phyloP scores from a whole-genome alignment of 2,329 filamentous ascomycete species.

The Dothideomycetidae sp. region DNA sequence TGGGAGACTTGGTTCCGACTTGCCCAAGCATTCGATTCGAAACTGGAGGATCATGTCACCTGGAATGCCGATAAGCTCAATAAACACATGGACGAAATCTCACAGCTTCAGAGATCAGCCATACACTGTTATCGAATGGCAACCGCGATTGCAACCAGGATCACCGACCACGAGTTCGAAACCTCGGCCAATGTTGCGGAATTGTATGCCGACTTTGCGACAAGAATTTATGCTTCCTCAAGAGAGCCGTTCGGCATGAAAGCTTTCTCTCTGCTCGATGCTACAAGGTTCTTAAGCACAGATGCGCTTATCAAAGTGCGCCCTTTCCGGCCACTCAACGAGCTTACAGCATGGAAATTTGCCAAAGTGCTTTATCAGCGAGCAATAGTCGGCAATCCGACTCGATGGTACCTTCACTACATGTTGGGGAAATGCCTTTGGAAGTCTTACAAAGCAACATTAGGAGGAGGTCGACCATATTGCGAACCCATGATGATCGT shows the following conservation, averaged over 20 bases:
- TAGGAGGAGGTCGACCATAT: neutral
- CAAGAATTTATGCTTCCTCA: conserved; percentile 53
- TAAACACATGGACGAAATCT: conserved; percentile 59
- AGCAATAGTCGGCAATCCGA: conserved; percentile 43
- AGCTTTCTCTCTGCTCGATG: conserved; percentile 48
- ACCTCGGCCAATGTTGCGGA: conserved; percentile 45
- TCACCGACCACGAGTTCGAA: conserved; percentile 39
- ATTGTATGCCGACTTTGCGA: conserved; percentile 54
- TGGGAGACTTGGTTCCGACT: conserved; percentile 90
- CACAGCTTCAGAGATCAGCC: conserved; percentile 61
- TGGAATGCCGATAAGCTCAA: conserved; percentile 90
- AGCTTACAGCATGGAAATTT: conserved; percentile 51
- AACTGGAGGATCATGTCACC: conserved; percentile 71
- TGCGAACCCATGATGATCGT: neutral
- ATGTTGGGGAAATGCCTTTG: conserved; percentile 58
- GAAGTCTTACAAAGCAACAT: conserved; percentile 46
- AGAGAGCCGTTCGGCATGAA: conserved; percentile 54
- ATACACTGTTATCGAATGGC: conserved; percentile 69
- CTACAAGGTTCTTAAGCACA: conserved; percentile 46
- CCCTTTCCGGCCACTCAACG: conserved; percentile 43
- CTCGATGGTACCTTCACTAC: conserved; percentile 53
- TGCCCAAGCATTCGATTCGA: conserved; percentile 75
- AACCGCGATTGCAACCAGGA: conserved; percentile 44
- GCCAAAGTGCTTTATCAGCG: conserved; percentile 46
- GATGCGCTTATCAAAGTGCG: conserved; percentile 43